Evolutionary conservation across 306 rosid species (phyloP), one percentile per base, ranked within the genome.

Genomic region (Adenanthera pavonina): DNA sequence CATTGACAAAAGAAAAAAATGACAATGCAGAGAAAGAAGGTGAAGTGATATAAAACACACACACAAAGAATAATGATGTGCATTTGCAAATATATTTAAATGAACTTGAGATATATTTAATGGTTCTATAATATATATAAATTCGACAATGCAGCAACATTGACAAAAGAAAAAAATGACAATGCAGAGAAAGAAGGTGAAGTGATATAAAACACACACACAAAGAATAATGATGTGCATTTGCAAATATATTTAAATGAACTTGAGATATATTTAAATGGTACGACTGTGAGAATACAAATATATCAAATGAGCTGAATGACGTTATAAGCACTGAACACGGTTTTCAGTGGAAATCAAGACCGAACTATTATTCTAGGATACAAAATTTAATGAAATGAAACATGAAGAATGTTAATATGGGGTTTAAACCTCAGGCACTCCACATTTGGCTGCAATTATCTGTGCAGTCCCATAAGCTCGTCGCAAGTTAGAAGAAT

Each of bases 401-500:
- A 54, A 54, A 54, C 44, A 64, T 48, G 44, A 81, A 75, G 64
- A 80, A 70, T 12, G 72, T 35, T 51, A 78, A 30, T 38, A 36
- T 44, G n/a, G 48, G 36, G 84, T 56, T 77, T 88, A 60, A 85
- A 95, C 99, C 97, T 93, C 92, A 13, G 77, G 59, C 75, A 85
- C 88, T 74, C 94, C 92, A 72, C 98, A 92, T 62, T 65, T 83
- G 71, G 92, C 68, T 30, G 99, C 99, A 84, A 95, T 90, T 52
- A 75, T 85, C 89, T 89, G 91, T 57, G 97, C 98, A 59, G 99
- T 95, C 79, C 92, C 97, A 64, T 52, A 83, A 59, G 97, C 99
- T 83, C 99, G 82, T 85, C 88, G 86, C 82, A 95, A 92, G 89
- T 95, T 97, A 60, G 98, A 95, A 52, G 98, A 86, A 88, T 90